Conservation (phyloP, 306 rosid genomes). For the Benincasa hispida region DNA sequence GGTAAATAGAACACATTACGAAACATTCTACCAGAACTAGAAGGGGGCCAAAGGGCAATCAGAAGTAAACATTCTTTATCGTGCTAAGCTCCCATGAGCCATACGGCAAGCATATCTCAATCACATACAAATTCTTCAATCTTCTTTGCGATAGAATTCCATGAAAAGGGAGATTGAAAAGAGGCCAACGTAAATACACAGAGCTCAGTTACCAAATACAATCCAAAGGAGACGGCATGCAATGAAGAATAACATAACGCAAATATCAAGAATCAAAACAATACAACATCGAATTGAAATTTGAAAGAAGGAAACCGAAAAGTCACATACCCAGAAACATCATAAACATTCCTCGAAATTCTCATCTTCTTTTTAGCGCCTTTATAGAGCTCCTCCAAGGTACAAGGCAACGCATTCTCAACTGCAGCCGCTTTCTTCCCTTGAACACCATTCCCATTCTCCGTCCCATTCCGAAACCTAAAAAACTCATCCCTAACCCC, state of each 20-base stretch:
- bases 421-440: constrained; percentile 51
- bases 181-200: not conserved
- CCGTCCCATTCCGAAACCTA: constrained; percentile 34
- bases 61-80: not conserved
- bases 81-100: not conserved
- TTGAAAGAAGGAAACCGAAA: not conserved
- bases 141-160: not conserved
- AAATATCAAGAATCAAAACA: not conserved
- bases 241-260: not conserved
- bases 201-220: not conserved
- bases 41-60: not conserved
- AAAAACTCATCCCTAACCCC: constrained; percentile 38
- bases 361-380: constrained; percentile 82
- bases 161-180: not conserved
- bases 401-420: constrained; percentile 50
- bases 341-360: constrained; percentile 63
- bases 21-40: not conserved
- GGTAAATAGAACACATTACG: not conserved
- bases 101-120: too few relatives aligned
- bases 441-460: constrained; percentile 9
- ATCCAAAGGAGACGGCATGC: not conserved
- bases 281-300: not conserved
- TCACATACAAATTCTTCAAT: not conserved
- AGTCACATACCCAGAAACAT: constrained; percentile 49
- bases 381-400: constrained; percentile 78